These are phyloP conservation scores for Heteromeles arbutifolia DNA, from an alignment of 306 rosid species.

Conservation along the genomic window DNA sequence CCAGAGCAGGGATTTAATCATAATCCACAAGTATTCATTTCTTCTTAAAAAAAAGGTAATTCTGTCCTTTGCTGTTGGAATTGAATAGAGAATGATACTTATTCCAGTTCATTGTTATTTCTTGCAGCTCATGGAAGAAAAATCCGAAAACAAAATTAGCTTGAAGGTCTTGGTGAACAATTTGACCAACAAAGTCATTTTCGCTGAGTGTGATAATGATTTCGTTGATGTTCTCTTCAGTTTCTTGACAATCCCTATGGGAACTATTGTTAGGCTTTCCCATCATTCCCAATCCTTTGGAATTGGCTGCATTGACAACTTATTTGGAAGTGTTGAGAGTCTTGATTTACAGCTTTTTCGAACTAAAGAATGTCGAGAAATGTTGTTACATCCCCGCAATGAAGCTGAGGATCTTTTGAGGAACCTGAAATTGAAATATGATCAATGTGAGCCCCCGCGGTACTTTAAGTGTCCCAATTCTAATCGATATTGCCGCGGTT, in stretches of 20 bases:
- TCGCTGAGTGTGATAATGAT: not conserved
- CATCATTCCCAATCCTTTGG: not conserved
- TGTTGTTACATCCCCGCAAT: not conserved
- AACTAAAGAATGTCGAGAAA: not conserved
- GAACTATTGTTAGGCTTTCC: not conserved
- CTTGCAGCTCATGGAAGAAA: no score
- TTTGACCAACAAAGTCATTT: not conserved
- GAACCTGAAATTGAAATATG: not conserved
- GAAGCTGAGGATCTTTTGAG: no score
- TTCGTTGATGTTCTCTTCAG: not conserved
- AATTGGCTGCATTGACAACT: not conserved
- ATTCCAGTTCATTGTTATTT: no score
- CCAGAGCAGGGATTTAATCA: no score
- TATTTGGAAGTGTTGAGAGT: not conserved
- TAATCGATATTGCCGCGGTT: rapidly evolving
- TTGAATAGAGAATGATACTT: no score
- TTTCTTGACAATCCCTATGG: not conserved
- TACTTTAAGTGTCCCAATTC: not conserved
- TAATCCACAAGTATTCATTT: no score
- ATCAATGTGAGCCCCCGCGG: no score
- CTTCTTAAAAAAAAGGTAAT: no score
- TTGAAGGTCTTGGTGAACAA: not conserved
- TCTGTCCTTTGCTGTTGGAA: no score
- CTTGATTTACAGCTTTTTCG: not conserved
- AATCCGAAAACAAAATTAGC: not conserved